Conservation (phyloP, 2,329 filamentous ascomycete genomes). For the Stemphylium lycopersici region DNA sequence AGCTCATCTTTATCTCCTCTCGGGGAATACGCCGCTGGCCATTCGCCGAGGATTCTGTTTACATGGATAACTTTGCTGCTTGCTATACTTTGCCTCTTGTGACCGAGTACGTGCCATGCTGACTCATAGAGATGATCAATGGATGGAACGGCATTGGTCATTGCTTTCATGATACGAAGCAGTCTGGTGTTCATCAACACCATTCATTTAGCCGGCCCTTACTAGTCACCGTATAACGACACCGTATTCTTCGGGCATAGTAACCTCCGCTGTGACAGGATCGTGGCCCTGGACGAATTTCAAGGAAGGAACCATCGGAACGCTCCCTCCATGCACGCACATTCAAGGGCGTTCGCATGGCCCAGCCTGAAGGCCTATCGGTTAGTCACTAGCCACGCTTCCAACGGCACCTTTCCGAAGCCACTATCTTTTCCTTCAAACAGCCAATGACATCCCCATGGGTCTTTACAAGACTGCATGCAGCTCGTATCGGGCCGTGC, state of each 20-base stretch:
- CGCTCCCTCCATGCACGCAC: background rate
- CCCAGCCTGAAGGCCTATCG: background rate
- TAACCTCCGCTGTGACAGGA: background rate
- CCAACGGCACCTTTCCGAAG: background rate
- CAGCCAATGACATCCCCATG: background rate
- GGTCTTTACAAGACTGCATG: background rate
- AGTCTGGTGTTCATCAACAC: background rate
- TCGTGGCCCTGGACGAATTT: background rate
- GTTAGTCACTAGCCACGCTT: background rate
- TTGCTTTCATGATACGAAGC: background rate
- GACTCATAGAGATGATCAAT: background rate
- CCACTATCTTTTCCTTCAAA: background rate
- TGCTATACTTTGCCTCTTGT: too few species aligned
- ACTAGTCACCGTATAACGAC: background rate
- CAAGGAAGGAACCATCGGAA: background rate
- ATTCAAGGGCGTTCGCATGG: background rate
- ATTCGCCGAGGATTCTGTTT: background rate
- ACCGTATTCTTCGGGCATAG: background rate
- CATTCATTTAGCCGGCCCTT: background rate
- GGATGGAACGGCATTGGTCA: background rate
- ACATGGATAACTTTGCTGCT: background rate
- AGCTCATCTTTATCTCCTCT: background rate
- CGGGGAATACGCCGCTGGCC: background rate
- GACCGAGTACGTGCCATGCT: too few species aligned
- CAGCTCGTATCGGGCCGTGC: conserved; percentile 1